These are phyloP conservation scores for Arthromyces matolae DNA, from an alignment of 768 basidiomycete genomes.

Conservation along the genomic window DNA sequence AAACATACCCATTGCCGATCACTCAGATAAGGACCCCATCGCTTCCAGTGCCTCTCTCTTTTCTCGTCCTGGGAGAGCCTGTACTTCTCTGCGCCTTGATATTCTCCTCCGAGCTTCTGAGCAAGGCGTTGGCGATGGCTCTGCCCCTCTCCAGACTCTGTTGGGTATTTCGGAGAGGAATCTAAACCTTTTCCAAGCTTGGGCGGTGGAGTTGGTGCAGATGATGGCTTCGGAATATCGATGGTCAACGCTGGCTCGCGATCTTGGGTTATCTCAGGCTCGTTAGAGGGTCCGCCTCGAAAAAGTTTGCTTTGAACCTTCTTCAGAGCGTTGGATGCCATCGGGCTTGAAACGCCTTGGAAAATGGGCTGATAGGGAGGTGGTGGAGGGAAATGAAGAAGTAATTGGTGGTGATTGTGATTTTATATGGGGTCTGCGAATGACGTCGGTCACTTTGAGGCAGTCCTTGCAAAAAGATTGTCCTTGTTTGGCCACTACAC, in stretches of 20 bases:
- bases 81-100: slow-evolving; percentile 78
- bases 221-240: slow-evolving; percentile 57
- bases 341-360: slow-evolving; percentile 10
- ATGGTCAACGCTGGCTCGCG: slow-evolving; percentile 50
- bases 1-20: slow-evolving; percentile 95
- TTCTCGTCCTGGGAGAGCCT: slow-evolving; percentile 80
- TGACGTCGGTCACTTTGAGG: too few species aligned
- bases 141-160: slow-evolving; percentile 17
- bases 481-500: slow-evolving; percentile 1
- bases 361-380: background rate
- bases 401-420: background rate
- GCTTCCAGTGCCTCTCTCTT: slow-evolving; percentile 90
- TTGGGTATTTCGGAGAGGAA: slow-evolving; percentile 28
- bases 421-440: background rate
- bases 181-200: slow-evolving; percentile 41
- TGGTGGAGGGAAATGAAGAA: background rate
- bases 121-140: slow-evolving; percentile 65
- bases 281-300: slow-evolving; percentile 33
- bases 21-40: slow-evolving; percentile 97
- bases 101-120: slow-evolving; percentile 61
- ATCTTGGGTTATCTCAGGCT: slow-evolving; percentile 16
- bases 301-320: slow-evolving; percentile 77
- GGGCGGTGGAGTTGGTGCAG: slow-evolving; percentile 40
- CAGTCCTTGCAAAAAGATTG: background rate
- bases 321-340: slow-evolving; percentile 45